Base-by-base conservation (phyloP, 2,329 filamentous ascomycete species). In the Acephala macrosclerotiorum region DNA sequence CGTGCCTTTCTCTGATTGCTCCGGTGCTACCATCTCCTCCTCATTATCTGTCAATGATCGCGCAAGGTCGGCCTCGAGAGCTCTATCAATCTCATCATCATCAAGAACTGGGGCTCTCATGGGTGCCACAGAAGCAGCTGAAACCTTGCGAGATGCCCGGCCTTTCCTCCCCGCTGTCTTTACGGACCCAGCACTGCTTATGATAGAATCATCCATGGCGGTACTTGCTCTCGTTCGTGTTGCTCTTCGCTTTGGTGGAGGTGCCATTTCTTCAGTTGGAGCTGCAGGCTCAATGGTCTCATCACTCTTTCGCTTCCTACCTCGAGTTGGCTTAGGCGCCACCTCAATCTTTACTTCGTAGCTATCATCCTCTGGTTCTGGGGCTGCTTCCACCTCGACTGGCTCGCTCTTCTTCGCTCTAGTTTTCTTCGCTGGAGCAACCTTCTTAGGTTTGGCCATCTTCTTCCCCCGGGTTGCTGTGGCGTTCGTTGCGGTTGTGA, bases 41-140 rank as follows among this genome's bases (percentile, higher is more conserved):
- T 87, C 86, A 16, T 85, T 83, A 35, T 89, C 84, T 1, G 82
- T 83, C 29, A 85, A 73, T 1, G 83, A 85, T 35, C 82, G 80
- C 51, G 89, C 86, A 11, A 92, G 81, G 64, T 91, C 90, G 1
- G 85, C 87, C 72, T 91, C 85, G 0, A 92, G 80, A 58, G 87
- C 87, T 25, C 85, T 84, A 60, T 92, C 88, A 42, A 92, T 84
- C 68, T 91, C 89, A 1, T 88, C 85, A 66, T 92, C 88, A 62
- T 87, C 82, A 0, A 85, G 84, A 12, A 85, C 77, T 4, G 64
- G 55, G 18, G 78, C 78, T n/a, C 80, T 79, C 8, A 79, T 73
- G 1, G 86, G 85, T 38, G 81, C 78, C 18, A 77, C 72, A 3
- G 83, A 82, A 14, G 77, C 73, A 42, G 78, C 76, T 1, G 87